These are phyloP conservation scores for Westerdykella ornata DNA, from an alignment of 2,329 filamentous ascomycete genomes.

Conservation along the genomic window DNA sequence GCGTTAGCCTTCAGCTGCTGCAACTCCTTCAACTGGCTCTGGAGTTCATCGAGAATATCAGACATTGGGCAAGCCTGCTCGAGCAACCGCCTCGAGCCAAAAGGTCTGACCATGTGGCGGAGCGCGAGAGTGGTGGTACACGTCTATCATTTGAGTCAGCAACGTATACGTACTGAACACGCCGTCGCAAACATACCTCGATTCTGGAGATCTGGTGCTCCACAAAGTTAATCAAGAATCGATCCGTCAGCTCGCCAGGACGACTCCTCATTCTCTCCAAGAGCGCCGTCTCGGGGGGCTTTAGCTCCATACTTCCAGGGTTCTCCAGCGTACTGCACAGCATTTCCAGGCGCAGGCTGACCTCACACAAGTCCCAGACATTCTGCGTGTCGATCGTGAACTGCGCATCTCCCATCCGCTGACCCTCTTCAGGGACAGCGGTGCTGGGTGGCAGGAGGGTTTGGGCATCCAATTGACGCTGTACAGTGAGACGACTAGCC, in stretches of 20 bases:
- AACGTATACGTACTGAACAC: not conserved
- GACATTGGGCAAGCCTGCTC: constrained; percentile 73
- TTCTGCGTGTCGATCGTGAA: constrained; percentile 77
- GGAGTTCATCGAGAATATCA: constrained; percentile 59
- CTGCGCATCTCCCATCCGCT: constrained; percentile 47
- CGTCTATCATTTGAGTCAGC: constrained; percentile 50
- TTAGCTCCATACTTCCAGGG: constrained; percentile 55
- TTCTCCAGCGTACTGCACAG: constrained; percentile 83
- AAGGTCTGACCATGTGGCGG: constrained; percentile 70
- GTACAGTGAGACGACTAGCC: constrained; percentile 68
- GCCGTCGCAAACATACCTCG: constrained; percentile 58
- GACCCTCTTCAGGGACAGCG: constrained; percentile 5
- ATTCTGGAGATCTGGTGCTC: constrained; percentile 94
- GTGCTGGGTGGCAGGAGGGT: constrained; percentile 14
- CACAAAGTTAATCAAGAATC: constrained; percentile 80
- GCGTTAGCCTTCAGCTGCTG: constrained; percentile 28
- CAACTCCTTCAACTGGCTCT: constrained; percentile 57
- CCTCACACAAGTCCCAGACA: constrained; percentile 83
- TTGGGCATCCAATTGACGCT: constrained; percentile 49
- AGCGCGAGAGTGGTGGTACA: constrained; percentile 73
- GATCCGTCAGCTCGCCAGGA: constrained; percentile 81
- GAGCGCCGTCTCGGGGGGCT: constrained; percentile 75
- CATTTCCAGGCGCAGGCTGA: constrained; percentile 86
- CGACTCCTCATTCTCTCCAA: constrained; percentile 65
- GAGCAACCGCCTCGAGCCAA: constrained; percentile 56